Conservation (phyloP, 139 green algal genomes). For the Auxenochlorella pyrenoidosa region DNA sequence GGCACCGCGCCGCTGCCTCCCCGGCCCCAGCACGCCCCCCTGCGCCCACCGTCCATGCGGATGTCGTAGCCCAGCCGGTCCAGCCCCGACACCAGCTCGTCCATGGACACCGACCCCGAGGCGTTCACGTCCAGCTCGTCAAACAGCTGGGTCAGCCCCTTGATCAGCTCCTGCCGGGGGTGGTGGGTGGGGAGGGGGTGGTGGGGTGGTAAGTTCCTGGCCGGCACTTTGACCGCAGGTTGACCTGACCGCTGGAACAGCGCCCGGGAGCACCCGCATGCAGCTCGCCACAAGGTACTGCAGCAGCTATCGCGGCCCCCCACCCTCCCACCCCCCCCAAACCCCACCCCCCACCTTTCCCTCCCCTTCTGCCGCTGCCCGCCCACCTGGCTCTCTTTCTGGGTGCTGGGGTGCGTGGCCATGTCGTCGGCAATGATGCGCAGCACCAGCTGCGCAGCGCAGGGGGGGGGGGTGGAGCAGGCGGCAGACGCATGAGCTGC, state of each 20-base stretch:
- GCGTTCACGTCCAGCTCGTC: slow-evolving; percentile 76
- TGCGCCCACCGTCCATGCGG: slow-evolving; percentile 47
- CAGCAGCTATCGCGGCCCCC: too few relatives aligned
- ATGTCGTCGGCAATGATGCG: slow-evolving; percentile 87
- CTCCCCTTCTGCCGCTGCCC: neutral
- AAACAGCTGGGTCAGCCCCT: slow-evolving; percentile 57
- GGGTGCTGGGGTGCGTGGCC: neutral
- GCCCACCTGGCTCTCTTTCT: slow-evolving; percentile 20
- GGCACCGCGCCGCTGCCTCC: neutral
- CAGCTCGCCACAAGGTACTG: too few relatives aligned
- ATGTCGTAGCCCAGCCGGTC: slow-evolving; percentile 71
- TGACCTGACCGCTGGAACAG: too few relatives aligned
- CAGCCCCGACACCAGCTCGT: slow-evolving; percentile 81
- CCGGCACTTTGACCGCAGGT: too few relatives aligned
- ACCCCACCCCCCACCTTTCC: neutral
- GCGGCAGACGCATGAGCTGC: neutral
- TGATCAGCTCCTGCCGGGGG: slow-evolving; percentile 18
- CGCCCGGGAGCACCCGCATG: too few relatives aligned
- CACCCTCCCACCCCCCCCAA: too few relatives aligned
- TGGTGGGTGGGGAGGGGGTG: too few relatives aligned
- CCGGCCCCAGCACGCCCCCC: neutral
- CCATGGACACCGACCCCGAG: slow-evolving; percentile 73
- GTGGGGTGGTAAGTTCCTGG: too few relatives aligned
- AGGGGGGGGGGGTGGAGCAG: neutral
- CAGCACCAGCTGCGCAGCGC: slow-evolving; percentile 75